Conservation (phyloP, 192 early-diverging fungal genomes). For the Dispira parvispora region DNA sequence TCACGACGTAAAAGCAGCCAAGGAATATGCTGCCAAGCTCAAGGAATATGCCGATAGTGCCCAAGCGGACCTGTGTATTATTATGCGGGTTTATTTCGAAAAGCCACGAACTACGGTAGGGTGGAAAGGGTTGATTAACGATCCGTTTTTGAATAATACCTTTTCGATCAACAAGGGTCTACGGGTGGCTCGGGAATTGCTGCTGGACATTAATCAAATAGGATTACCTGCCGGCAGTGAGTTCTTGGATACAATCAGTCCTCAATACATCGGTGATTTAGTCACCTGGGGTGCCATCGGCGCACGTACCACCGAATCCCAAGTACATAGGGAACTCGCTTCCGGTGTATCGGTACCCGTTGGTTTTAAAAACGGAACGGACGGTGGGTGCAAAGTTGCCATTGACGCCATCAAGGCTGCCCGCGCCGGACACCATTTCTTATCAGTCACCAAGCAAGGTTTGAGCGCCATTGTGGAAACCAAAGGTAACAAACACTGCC, state of each 20-base stretch:
- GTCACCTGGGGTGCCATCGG: conserved; percentile 68
- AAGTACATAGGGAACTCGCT: conserved; percentile 66
- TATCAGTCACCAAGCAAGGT: conserved; percentile 75
- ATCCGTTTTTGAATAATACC: conserved; percentile 50
- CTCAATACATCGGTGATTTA: conserved; percentile 65
- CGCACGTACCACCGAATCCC: conserved; percentile 69
- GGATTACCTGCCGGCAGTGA: conserved; percentile 62
- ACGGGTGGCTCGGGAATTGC: conserved; percentile 49
- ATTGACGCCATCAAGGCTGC: conserved; percentile 87
- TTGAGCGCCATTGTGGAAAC: conserved; percentile 68
- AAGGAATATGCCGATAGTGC: conserved; percentile 36
- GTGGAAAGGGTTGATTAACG: conserved; percentile 91
- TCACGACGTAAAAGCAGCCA: conserved; percentile 58
- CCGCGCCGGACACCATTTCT: conserved; percentile 51
- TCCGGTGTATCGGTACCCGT: conserved; percentile 66
- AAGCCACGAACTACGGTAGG: conserved; percentile 73
- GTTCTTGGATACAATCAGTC: conserved; percentile 66
- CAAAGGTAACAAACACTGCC: conserved; percentile 79
- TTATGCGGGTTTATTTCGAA: conserved; percentile 81
- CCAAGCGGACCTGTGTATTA: conserved; percentile 43
- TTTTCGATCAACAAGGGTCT: conserved; percentile 75
- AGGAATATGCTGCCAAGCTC: conserved; percentile 54
- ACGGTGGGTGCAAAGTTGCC: conserved; percentile 66
- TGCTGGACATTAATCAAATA: conserved; percentile 50
- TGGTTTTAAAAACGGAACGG: conserved; percentile 75